Percentiles rank a stretch among this genome's conserved stretches.
Conservation (phyloP, 306 rosid species). For the Vigna mungo region DNA sequence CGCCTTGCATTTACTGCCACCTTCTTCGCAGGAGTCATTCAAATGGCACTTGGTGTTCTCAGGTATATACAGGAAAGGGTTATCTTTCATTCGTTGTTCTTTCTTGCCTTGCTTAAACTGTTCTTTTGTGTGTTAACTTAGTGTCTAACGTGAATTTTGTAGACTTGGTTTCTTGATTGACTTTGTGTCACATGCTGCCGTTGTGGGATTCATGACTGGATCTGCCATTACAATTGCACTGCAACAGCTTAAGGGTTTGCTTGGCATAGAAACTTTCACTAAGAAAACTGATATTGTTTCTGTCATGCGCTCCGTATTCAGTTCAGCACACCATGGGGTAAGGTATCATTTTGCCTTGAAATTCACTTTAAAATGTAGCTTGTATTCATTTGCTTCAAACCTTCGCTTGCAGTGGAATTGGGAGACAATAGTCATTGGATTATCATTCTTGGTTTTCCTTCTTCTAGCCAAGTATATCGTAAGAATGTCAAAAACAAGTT, state of each 20-base stretch:
- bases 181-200: constrained; percentile 87
- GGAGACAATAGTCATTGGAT: constrained; percentile 77
- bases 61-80: constrained; percentile 50
- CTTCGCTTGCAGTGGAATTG: constrained; percentile 84
- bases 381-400: constrained; percentile 14
- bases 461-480: constrained; percentile 70
- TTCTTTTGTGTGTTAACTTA: background rate
- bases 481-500: constrained; percentile 41
- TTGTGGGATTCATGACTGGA: constrained; percentile 94
- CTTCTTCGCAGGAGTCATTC: constrained; percentile 84
- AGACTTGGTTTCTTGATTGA: constrained; percentile 93
- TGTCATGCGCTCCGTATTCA: constrained; percentile 71
- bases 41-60: constrained; percentile 67
- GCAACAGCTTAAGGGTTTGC: constrained; percentile 89
- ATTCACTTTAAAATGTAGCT: constrained; percentile 12
- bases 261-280: constrained; percentile 69
- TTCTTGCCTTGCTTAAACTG: background rate
- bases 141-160: constrained; percentile 1
- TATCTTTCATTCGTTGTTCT: background rate
- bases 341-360: constrained; percentile 15
- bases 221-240: constrained; percentile 85
- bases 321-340: constrained; percentile 73
- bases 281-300: constrained; percentile 80
- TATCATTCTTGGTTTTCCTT: constrained; percentile 70
- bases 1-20: constrained; percentile 82